Base-by-base conservation (phyloP, 1,284 basidiomycete genomes). In the Taiwanofungus camphoratus region DNA sequence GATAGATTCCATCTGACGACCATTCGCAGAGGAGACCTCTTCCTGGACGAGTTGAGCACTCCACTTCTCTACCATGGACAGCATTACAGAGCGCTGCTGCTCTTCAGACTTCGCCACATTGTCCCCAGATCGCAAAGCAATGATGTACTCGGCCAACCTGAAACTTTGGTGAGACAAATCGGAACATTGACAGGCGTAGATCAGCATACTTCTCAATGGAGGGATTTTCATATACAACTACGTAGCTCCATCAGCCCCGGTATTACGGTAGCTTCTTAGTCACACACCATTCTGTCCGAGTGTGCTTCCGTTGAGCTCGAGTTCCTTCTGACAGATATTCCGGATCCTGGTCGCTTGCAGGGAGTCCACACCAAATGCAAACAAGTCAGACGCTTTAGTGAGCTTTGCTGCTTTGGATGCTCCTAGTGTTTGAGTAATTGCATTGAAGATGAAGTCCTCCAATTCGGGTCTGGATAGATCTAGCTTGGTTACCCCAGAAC, bases 331-430 rank as follows among this genome's bases (percentile, higher is more conserved):
- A 33, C 75, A 62, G 5, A 65, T 59, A 48, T 77, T 78, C 26
- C 77, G 61, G 23, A 83, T 69, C 19, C 76, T 63, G 3, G 72
- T 71, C 12, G 74, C 75, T 50, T 77, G 71, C 8, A 82, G 58
- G 7, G 77, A 81, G 55, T 79, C 75, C 29, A 82, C 66, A 19
- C 77, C 79, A 22, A 69, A 66, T 5, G 46, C 42, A 23, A 48
- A 48, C 5, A 48, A 35, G 23, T 48, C 42, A 4, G 6, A 62
- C 49, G 42, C 70, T 66, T 18, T 61, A 55, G 9, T 60, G 56
- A 39, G 65, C 61, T 26, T 60, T 52, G 51, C 42, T 4, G 60
- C 49, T 21, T 60, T 59, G 32, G 53, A 57, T 11, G 61, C 55
- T 12, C 67, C 66, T 1, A 71, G 51, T 2, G 64, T 62, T 5